phyloP scores from a whole-genome alignment of 129 eudicot genomes.

The Sambucus nigra region DNA sequence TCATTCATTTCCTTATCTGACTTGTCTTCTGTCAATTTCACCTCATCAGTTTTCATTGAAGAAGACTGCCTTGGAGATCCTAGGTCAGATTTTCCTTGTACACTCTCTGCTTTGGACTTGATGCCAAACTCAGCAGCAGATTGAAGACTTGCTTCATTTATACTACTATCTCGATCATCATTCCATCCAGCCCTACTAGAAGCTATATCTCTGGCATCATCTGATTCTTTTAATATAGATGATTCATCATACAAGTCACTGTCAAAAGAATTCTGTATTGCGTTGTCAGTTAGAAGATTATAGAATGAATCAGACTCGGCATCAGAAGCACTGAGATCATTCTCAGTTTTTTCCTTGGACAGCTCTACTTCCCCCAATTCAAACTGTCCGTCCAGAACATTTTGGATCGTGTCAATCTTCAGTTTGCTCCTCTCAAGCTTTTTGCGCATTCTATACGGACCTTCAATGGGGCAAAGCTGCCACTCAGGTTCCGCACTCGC shows the following conservation, averaged over 20 bases:
- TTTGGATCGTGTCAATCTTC: slow-evolving; percentile 54
- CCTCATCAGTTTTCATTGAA: slow-evolving; percentile 49
- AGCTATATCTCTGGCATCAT: slow-evolving; percentile 50
- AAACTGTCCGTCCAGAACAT: slow-evolving; percentile 49
- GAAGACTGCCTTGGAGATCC: slow-evolving; percentile 64
- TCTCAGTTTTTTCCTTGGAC: slow-evolving; percentile 45
- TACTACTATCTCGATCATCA: slow-evolving; percentile 66
- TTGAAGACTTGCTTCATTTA: slow-evolving; percentile 61
- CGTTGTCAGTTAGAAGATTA: slow-evolving; percentile 40
- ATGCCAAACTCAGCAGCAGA: slow-evolving; percentile 58
- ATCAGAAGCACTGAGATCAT: slow-evolving; percentile 40
- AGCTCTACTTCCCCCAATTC: slow-evolving; percentile 43
- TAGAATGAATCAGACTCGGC: slow-evolving; percentile 42
- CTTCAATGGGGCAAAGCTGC: slow-evolving; percentile 99
- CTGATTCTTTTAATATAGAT: slow-evolving; percentile 46
- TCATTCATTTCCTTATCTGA: slow-evolving; percentile 71
- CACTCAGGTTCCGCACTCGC: slow-evolving; percentile 45
- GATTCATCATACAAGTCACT: slow-evolving; percentile 52
- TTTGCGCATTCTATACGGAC: slow-evolving; percentile 96
- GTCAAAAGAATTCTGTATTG: slow-evolving; percentile 40
- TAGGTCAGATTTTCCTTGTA: slow-evolving; percentile 47
- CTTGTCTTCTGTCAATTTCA: slow-evolving; percentile 52
- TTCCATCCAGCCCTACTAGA: slow-evolving; percentile 56
- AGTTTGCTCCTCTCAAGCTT: slow-evolving; percentile 78
- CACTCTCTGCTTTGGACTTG: slow-evolving; percentile 61